Percentiles rank a stretch among this genome's conserved stretches.
phyloP scores from a whole-genome alignment of 176 grass and related monocot genomes.

The Bolboschoenus planiculmis region DNA sequence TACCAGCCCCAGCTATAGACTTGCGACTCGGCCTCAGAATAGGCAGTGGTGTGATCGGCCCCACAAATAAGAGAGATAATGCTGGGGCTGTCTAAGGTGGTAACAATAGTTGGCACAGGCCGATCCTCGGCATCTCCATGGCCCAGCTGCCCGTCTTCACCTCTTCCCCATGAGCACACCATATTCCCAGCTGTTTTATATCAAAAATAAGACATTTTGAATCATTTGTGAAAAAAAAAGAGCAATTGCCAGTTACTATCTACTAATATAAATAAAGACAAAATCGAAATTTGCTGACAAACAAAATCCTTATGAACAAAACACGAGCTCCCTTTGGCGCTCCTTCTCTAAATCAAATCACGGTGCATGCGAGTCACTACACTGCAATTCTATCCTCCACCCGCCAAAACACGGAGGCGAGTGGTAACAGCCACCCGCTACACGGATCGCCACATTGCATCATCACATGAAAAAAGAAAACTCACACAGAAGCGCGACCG shows the following conservation, averaged over 20 bases:
- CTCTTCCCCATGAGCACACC: slow-evolving; percentile 95
- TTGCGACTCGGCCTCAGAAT: slow-evolving; percentile 64
- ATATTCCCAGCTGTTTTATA: slow-evolving; percentile 58
- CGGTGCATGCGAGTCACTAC: background rate
- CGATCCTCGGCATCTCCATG: slow-evolving; percentile 94
- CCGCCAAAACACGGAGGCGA: background rate
- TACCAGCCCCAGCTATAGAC: slow-evolving; percentile 97
- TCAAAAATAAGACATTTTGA: background rate
- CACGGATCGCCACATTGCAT: background rate
- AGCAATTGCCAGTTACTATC: background rate
- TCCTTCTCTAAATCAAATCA: background rate
- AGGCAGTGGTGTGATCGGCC: slow-evolving; percentile 94
- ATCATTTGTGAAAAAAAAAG: background rate
- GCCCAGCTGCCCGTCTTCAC: slow-evolving; percentile 94
- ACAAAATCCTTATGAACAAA: background rate
- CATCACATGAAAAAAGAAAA: background rate
- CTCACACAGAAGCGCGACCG: slow-evolving; percentile 94
- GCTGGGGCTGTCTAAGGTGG: slow-evolving; percentile 47
- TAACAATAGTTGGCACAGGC: slow-evolving; percentile 71
- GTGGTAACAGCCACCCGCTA: background rate
- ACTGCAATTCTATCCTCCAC: background rate
- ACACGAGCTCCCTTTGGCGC: background rate
- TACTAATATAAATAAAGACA: background rate
- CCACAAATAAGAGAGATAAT: slow-evolving; percentile 79
- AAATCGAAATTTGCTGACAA: background rate